Base-by-base conservation (phyloP, 2,329 filamentous ascomycete species). In the Neobulgaria alba region DNA sequence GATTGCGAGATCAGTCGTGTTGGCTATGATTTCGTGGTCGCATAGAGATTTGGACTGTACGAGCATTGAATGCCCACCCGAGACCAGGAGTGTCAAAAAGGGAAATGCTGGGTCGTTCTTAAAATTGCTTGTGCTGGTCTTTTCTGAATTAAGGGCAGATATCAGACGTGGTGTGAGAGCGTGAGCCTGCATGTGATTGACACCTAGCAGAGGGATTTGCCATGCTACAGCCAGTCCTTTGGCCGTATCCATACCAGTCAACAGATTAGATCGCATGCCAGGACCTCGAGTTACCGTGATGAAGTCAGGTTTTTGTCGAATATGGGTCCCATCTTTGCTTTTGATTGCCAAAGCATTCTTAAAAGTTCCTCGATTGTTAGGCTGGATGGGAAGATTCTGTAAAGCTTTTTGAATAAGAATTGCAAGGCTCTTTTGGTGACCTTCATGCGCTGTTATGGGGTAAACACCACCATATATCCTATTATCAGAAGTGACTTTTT, bases 131-230 rank as follows among this genome's bases (percentile, higher is more conserved):
- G 33, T 36, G 21, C 26, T 19, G 10, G 3, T 37, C 33, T 5
- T 46, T 50, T 38, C 46, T 38, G 10, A 47, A 48, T 15, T 45
- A 45, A 90, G 62, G 4, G 84, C 83, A 21, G 68, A 65, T 3
- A 82, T 79, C 31, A 98, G 73, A 8, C 87, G 73, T 12, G 90
- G 85, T 14, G 92, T 96, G 47, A 98, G 66, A 14, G 92, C 83
- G 62, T 98, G 92, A 9, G 89, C 92, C 61, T 95, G 89, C 92
- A 98, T 96, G 62, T 98, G 92, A 61, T 98, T 85, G 1, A 95
- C 85, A 1, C 79, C 92, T 1, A 96, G 61, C 21, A 96, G 67
- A 3, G 90, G 89, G 29, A 88, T 73, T 49, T 79, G 73, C 85
- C 85, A 94, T 29, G 86, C 88, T 15, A 85, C 69, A 0, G 89